Conservation (phyloP, 352 stramenopile species). For the Globisporangium perplexum region DNA sequence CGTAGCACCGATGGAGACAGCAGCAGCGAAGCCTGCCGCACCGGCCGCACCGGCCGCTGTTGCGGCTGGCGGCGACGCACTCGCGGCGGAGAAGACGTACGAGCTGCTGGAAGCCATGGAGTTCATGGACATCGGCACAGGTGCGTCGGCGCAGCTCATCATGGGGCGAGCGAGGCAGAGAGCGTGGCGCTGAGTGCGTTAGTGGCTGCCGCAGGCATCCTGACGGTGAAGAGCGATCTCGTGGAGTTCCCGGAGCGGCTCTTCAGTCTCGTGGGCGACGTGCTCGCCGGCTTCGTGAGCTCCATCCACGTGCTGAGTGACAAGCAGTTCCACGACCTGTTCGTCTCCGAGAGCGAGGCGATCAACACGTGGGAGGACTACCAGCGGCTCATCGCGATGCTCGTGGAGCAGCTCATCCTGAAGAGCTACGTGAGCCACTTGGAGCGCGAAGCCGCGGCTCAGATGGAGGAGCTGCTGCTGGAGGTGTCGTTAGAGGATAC, state of each 20-base stretch:
- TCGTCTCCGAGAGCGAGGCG: conserved; percentile 71
- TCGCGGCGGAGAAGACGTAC: conserved; percentile 56
- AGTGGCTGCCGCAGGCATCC: conserved; percentile 37
- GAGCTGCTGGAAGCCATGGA: conserved; percentile 86
- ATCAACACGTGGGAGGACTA: conserved; percentile 84
- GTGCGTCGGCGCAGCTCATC: conserved; percentile 5
- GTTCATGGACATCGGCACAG: conserved; percentile 85
- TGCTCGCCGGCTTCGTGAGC: conserved; percentile 57
- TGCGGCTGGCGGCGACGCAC: conserved; percentile 8
- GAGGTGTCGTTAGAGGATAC: conserved; percentile 39
- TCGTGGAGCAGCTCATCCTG: conserved; percentile 79
- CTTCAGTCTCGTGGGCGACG: conserved; percentile 56
- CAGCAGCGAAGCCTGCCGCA: background rate
- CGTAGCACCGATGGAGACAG: conserved; percentile 8
- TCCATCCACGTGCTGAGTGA: conserved; percentile 61
- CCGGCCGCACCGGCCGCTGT: background rate
- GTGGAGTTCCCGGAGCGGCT: conserved; percentile 57
- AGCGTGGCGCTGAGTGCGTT: background rate
- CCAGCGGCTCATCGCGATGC: conserved; percentile 76
- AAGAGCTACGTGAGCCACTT: conserved; percentile 64
- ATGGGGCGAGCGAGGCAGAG: background rate
- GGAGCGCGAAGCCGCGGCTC: conserved; percentile 53
- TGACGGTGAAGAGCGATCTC: conserved; percentile 85
- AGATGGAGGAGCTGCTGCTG: conserved; percentile 76
- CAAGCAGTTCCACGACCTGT: conserved; percentile 59